These are phyloP conservation scores for Chalara sp. DNA, from an alignment of 2,329 filamentous ascomycete species.

Conservation along the genomic window DNA sequence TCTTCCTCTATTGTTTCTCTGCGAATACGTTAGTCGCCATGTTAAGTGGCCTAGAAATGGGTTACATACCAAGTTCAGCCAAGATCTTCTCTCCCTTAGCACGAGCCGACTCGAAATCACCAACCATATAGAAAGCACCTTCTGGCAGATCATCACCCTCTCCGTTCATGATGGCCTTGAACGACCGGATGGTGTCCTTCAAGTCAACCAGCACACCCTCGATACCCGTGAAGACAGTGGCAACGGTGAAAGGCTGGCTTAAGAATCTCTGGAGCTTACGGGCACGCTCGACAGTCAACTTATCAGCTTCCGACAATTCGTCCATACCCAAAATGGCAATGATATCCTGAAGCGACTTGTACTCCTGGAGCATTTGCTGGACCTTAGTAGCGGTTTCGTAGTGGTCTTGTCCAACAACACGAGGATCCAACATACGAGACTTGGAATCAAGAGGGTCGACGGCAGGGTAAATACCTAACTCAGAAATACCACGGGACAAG, in stretches of 20 bases:
- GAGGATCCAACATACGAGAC: conserved; percentile 98
- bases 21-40: not conserved
- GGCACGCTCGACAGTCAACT: conserved; percentile 99
- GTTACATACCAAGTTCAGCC: conserved; percentile 59
- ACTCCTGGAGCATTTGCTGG: conserved; percentile 99
- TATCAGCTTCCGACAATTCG: conserved; percentile 97
- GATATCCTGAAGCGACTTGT: conserved; percentile 99
- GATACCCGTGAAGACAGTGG: conserved; percentile 68
- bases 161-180: conserved; percentile 81
- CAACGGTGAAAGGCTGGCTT: conserved; percentile 95
- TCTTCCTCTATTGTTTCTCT: not conserved
- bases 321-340: conserved; percentile 99
- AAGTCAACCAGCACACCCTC: conserved; percentile 88
- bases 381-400: conserved; percentile 91
- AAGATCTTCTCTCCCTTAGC: conserved; percentile 99
- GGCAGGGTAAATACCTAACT: conserved; percentile 99
- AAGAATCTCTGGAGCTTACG: conserved; percentile 99
- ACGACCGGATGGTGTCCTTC: conserved; percentile 95
- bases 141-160: conserved; percentile 96
- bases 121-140: conserved; percentile 65
- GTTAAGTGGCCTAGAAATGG: not conserved
- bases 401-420: conserved; percentile 97
- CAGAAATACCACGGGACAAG: conserved; percentile 99
- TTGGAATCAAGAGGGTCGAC: conserved; percentile 99
- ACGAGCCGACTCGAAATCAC: conserved; percentile 86